Percentiles rank a stretch among this genome's conserved stretches.
These are phyloP conservation scores for Aureobasidium sp. DNA, from an alignment of 2,329 filamentous ascomycete species.

Conservation along the genomic window DNA sequence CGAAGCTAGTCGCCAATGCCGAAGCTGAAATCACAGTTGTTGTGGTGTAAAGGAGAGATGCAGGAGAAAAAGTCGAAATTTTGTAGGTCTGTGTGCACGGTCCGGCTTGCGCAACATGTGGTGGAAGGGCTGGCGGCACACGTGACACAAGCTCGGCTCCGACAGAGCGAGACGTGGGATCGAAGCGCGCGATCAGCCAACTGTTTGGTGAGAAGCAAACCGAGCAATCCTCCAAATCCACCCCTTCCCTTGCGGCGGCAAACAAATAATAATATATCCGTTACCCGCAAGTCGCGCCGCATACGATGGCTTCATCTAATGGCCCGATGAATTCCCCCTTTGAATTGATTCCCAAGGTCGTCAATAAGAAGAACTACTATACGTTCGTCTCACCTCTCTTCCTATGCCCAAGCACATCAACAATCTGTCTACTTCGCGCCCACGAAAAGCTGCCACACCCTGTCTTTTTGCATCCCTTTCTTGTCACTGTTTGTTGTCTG, in stretches of 20 bases:
- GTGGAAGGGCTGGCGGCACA: not conserved
- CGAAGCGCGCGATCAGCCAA: not conserved
- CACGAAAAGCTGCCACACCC: not conserved
- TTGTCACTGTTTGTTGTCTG: not conserved
- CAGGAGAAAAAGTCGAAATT: slow-evolving; percentile 4
- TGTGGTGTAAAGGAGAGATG: not conserved
- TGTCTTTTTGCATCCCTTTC: not conserved
- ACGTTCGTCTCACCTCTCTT: slow-evolving; percentile 53
- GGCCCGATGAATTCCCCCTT: slow-evolving; percentile 13
- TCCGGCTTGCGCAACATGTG: not conserved
- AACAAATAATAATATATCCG: slow-evolving; percentile 13
- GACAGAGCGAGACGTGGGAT: not conserved
- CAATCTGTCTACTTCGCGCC: not conserved
- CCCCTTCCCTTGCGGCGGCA: slow-evolving; percentile 14
- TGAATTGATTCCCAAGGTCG: slow-evolving; percentile 40
- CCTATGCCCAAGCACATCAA: not conserved
- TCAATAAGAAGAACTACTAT: slow-evolving; percentile 99
- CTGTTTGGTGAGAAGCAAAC: not conserved
- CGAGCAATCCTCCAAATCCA: slow-evolving; percentile 10
- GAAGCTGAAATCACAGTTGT: not conserved
- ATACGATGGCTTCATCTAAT: slow-evolving; percentile 15
- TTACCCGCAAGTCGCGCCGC: slow-evolving; percentile 14
- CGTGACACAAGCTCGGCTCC: not conserved
- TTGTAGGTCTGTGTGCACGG: not conserved
- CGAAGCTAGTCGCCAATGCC: not conserved